These are phyloP conservation scores for Drechslera avenae DNA, from an alignment of 2,329 filamentous ascomycete genomes.

Conservation along the genomic window DNA sequence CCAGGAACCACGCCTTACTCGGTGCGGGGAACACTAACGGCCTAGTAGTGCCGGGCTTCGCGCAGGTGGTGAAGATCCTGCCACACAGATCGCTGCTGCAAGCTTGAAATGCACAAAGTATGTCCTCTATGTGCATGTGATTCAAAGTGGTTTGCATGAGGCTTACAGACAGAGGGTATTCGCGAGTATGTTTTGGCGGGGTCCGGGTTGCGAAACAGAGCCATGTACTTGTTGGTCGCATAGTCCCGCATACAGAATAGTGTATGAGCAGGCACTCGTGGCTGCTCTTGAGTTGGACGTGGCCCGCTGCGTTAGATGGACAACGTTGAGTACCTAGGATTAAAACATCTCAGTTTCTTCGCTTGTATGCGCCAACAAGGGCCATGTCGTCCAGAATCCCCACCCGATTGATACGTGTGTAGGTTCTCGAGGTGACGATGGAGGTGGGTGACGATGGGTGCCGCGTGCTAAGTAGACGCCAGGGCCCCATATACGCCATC, in stretches of 20 bases:
- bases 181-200: slow-evolving; percentile 1
- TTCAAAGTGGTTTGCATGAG: not conserved
- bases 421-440: slow-evolving; percentile 22
- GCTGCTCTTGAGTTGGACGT: not conserved
- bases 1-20: slow-evolving; percentile 29
- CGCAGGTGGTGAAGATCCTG: slow-evolving; percentile 21
- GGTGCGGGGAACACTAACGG: slow-evolving; percentile 33
- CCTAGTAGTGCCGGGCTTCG: slow-evolving; percentile 21
- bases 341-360: not conserved
- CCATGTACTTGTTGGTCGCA: slow-evolving; percentile 12
- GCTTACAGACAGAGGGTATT: not conserved
- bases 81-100: slow-evolving; percentile 6
- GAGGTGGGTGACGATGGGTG: too few species aligned
- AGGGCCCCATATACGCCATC: slow-evolving; percentile 21
- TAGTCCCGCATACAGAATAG: slow-evolving; percentile 18
- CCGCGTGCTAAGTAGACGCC: slow-evolving; percentile 34
- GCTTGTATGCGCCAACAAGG: slow-evolving; percentile 9
- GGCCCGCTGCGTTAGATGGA: not conserved
- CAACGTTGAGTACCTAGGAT: not conserved
- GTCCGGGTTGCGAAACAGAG: not conserved
- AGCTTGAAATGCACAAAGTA: not conserved
- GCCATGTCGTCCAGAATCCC: slow-evolving; percentile 5
- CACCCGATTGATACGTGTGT: slow-evolving; percentile 10
- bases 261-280: slow-evolving; percentile 8
- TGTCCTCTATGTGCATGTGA: not conserved